Percentiles rank a stretch among this genome's conserved stretches.
These are phyloP conservation scores for Lepidium campestre DNA, from an alignment of 441 rosid genomes.

Conservation along the genomic window DNA sequence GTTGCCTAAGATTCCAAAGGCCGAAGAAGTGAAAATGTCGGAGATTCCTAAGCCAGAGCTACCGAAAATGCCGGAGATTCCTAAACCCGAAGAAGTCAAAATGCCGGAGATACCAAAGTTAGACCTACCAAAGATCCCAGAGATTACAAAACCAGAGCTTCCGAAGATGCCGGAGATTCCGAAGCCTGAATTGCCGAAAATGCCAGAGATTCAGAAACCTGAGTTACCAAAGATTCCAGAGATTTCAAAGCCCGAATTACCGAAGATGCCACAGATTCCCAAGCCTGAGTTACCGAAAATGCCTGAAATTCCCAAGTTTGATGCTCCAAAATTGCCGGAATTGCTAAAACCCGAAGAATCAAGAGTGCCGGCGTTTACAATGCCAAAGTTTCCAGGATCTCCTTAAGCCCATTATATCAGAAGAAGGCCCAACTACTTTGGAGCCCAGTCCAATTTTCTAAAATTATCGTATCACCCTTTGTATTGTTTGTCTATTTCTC, in stretches of 20 bases:
- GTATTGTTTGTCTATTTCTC: neutral
- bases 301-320: constrained; percentile 9
- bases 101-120: constrained; percentile 16
- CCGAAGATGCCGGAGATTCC: constrained; percentile 7
- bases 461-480: neutral
- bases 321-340: constrained; percentile 7
- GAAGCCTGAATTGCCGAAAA: constrained; percentile 1
- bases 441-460: neutral
- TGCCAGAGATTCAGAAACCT: constrained; percentile 23
- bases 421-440: neutral
- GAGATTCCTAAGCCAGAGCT: neutral
- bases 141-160: neutral
- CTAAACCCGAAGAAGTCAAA: no score
- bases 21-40: no score
- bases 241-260: constrained; percentile 4
- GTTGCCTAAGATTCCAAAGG: neutral
- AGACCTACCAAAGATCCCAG: neutral
- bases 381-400: constrained; percentile 3
- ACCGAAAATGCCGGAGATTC: neutral
- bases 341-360: neutral
- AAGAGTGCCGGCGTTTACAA: neutral
- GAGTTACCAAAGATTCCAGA: constrained; percentile 22
- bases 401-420: neutral
- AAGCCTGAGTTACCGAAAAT: constrained; percentile 12
- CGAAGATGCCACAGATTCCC: constrained; percentile 3